Evolutionary conservation across 2,329 filamentous ascomycete species (phyloP), one percentile per base, ranked within the genome.

Genomic region (Trichoderma asperellum): DNA sequence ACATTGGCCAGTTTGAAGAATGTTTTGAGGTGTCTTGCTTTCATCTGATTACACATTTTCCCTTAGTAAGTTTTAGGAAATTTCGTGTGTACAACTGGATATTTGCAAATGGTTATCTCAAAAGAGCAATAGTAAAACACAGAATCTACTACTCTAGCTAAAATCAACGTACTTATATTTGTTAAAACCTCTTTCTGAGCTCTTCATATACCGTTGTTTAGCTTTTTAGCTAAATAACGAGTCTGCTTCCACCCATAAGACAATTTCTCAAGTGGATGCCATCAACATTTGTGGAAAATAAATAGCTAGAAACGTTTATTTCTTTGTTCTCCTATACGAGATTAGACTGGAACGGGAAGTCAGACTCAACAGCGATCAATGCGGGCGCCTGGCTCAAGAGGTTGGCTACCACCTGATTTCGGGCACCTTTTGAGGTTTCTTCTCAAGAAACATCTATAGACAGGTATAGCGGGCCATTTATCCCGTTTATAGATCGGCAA

Each of bases 1-100:
- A 68, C 81, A 83, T 71, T 83, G 76, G 18, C 77, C 77, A 8
- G 79, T 82, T 21, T 81, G 79, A 8, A 80, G 71, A 14, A 83
- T 74, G 70, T 83, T 83, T 11, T 75, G 63, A 0, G 81, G 77
- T 0, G 82, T 83, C 68, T 82, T 77, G 55, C 76, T 77, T 18
- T 68, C 6, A 43, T 7, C 40, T n/a, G 5, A 43, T 18, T 16
- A 37, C 35, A 34, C 32, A 37, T 43, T n/a, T 43, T 43, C 40
- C 14, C 6, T 43, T 47, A 21, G 24, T 24, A 24, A 24, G 24
- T 43, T n/a, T 2, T 16, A 1, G 5, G 18, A n/a, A 8, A 43
- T 8, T n/a, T 47, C 43, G 4, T 21, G 2, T 47, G 4, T 2
- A 47, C n/a, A n/a, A n/a, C n/a, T n/a, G n/a, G n/a, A n/a, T n/a